These are phyloP conservation scores for Daedalea quercina DNA, from an alignment of 768 basidiomycete species.

Conservation along the genomic window DNA sequence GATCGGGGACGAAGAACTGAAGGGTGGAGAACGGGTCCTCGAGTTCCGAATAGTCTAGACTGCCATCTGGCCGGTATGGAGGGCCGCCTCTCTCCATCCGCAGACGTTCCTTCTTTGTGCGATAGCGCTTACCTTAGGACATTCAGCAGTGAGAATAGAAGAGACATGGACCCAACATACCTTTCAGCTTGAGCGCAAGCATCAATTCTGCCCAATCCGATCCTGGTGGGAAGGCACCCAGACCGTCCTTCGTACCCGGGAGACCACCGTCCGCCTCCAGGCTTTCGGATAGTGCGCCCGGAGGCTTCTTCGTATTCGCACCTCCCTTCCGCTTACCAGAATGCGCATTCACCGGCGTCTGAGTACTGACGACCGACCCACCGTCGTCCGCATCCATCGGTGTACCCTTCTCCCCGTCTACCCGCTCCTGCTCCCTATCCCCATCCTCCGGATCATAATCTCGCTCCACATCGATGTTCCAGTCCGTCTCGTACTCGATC, in stretches of 20 bases:
- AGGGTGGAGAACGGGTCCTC: slow-evolving; percentile 74
- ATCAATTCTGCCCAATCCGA: slow-evolving; percentile 70
- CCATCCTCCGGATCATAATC: slow-evolving; percentile 43
- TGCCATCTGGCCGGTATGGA: slow-evolving; percentile 67
- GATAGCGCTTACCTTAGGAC: slow-evolving; percentile 65
- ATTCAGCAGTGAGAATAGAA: too few species aligned
- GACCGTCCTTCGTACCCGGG: slow-evolving; percentile 71
- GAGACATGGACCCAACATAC: too few species aligned
- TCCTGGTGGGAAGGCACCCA: slow-evolving; percentile 64
- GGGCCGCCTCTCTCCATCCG: slow-evolving; percentile 74
- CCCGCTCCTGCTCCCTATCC: slow-evolving; percentile 4
- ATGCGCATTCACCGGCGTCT: slow-evolving; percentile 7
- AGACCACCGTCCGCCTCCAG: slow-evolving; percentile 65
- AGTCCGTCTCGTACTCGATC: slow-evolving; percentile 77
- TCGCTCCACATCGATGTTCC: slow-evolving; percentile 74
- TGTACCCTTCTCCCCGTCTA: slow-evolving; percentile 16
- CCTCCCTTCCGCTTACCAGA: slow-evolving; percentile 8
- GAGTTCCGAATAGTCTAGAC: slow-evolving; percentile 69
- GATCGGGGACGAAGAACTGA: slow-evolving; percentile 55
- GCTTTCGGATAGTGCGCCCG: slow-evolving; percentile 36
- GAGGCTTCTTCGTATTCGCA: slow-evolving; percentile 33
- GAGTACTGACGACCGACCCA: slow-evolving; percentile 16
- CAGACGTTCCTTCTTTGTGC: slow-evolving; percentile 74
- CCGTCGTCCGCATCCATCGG: slow-evolving; percentile 38
- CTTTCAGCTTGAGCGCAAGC: slow-evolving; percentile 70